phyloP scores from a whole-genome alignment of 2,329 filamentous ascomycete species.

The Cadophora gregata region DNA sequence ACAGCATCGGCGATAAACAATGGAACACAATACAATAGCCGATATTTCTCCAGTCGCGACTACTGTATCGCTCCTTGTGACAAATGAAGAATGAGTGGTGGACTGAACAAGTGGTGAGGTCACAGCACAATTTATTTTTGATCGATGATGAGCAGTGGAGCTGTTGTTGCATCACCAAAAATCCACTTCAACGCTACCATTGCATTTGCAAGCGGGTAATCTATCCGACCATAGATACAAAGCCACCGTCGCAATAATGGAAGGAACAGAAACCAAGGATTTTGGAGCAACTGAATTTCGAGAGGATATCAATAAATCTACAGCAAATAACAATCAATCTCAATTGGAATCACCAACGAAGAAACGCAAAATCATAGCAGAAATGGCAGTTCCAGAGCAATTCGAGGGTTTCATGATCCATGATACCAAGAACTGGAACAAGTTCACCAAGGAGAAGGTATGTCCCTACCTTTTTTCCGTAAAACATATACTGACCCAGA shows the following conservation, averaged over 20 bases:
- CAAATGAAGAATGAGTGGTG: background rate
- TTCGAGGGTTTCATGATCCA: conserved; percentile 65
- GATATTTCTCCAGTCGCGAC: background rate
- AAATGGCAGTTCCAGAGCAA: conserved; percentile 54
- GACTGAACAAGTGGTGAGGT: conserved; percentile 11
- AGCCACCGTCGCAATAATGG: background rate
- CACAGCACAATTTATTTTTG: conserved; percentile 3
- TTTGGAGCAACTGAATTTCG: too few relatives aligned
- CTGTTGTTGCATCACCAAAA: background rate
- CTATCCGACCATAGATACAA: background rate
- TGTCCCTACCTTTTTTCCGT: background rate
- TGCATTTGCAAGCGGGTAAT: background rate
- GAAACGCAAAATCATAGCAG: background rate
- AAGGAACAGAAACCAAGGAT: background rate
- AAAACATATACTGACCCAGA: background rate
- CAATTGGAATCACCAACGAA: background rate
- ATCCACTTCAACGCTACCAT: background rate
- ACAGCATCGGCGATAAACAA: background rate
- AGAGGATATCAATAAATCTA: background rate
- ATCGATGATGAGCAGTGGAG: background rate
- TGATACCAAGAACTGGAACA: conserved; percentile 37
- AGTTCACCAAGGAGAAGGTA: conserved; percentile 38
- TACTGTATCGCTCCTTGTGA: background rate
- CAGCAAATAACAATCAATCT: too few relatives aligned
- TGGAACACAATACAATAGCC: background rate